phyloP scores from a whole-genome alignment of 805 yeast species.

The Kazachstania psychrophila region DNA sequence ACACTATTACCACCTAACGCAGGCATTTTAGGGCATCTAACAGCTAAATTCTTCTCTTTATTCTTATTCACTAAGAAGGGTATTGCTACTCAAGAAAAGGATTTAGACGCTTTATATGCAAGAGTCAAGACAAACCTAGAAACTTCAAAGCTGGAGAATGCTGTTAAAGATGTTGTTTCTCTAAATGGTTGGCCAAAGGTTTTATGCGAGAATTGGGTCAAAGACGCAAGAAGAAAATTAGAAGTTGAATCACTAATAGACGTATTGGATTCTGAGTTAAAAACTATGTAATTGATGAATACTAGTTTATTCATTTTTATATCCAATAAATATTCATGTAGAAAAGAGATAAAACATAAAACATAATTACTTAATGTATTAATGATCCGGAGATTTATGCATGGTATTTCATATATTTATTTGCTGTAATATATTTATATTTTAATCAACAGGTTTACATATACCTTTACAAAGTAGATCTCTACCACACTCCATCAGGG shows the following conservation, averaged over 20 bases:
- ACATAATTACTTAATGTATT: too few species aligned
- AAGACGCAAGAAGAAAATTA: constrained; percentile 78
- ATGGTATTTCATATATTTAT: neutral
- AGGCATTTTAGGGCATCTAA: constrained; percentile 84
- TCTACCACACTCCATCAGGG: constrained; percentile 32
- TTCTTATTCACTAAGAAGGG: constrained; percentile 74
- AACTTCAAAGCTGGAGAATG: constrained; percentile 71
- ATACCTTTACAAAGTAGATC: constrained; percentile 29
- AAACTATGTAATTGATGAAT: constrained; percentile 29
- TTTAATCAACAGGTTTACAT: constrained; percentile 14
- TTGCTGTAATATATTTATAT: neutral
- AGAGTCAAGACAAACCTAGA: constrained; percentile 69
- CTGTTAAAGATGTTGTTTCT: constrained; percentile 84
- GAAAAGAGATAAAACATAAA: too few species aligned
- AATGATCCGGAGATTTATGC: neutral
- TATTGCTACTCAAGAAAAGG: constrained; percentile 53
- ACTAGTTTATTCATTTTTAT: neutral
- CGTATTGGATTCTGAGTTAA: constrained; percentile 57
- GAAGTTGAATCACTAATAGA: constrained; percentile 77
- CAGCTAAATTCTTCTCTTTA: constrained; percentile 68
- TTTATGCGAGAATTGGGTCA: constrained; percentile 86
- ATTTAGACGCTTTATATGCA: constrained; percentile 81
- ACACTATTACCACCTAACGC: constrained; percentile 91
- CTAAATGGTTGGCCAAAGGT: constrained; percentile 90
- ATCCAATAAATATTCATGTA: neutral